Evolutionary conservation across 371 early-diverging fungal genomes (phyloP).

Genomic region (Mucor plumbeus): DNA sequence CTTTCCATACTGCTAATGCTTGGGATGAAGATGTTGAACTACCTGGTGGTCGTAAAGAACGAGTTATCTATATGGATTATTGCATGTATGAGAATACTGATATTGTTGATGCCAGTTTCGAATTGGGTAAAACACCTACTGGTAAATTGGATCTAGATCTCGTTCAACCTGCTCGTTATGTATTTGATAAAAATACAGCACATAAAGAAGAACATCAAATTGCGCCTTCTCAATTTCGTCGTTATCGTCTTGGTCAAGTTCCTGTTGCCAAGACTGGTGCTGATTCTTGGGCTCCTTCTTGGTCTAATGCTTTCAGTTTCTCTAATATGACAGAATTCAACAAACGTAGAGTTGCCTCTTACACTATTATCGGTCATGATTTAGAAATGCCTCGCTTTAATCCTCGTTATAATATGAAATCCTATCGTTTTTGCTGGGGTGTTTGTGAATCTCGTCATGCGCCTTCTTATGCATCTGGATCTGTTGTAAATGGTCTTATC

Average conservation of each 20-base stretch:
- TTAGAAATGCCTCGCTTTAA: slow-evolving; percentile 69
- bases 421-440: slow-evolving; percentile 65
- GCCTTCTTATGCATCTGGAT: slow-evolving; percentile 52
- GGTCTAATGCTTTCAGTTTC: neutral
- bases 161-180: slow-evolving; percentile 48
- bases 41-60: slow-evolving; percentile 44
- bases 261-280: slow-evolving; percentile 24
- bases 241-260: slow-evolving; percentile 48
- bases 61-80: slow-evolving; percentile 51
- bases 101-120: slow-evolving; percentile 56
- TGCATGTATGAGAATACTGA: slow-evolving; percentile 56
- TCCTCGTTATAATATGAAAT: slow-evolving; percentile 44
- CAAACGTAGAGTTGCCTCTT: slow-evolving; percentile 50
- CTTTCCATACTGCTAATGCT: slow-evolving; percentile 67
- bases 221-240: slow-evolving; percentile 49
- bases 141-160: slow-evolving; percentile 31
- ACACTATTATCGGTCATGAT: slow-evolving; percentile 49
- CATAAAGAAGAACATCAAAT: slow-evolving; percentile 45
- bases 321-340: slow-evolving; percentile 35
- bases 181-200: slow-evolving; percentile 43
- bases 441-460: slow-evolving; percentile 54
- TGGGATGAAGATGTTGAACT: slow-evolving; percentile 56
- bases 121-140: slow-evolving; percentile 44
- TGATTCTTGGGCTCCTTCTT: slow-evolving; percentile 17
- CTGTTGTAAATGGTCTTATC: slow-evolving; percentile 59